Evolutionary conservation across 768 basidiomycete genomes (phyloP).

Genomic region (Auricularia auricula-judae): DNA sequence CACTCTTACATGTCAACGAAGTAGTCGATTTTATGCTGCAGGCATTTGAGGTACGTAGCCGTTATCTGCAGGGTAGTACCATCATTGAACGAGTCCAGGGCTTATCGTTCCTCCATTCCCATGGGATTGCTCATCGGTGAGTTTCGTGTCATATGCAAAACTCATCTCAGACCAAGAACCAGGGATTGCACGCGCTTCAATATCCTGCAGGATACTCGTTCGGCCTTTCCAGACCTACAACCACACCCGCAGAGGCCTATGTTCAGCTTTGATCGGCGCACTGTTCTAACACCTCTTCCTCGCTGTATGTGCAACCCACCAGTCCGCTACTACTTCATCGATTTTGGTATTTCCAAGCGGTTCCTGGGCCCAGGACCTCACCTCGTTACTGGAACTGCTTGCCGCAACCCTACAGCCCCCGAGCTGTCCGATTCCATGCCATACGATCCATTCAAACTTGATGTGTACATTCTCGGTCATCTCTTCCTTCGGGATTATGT

Average conservation of each 20-base stretch:
- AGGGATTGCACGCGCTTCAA: not conserved
- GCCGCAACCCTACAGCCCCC: not conserved
- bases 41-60: not conserved
- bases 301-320: not conserved
- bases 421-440: not conserved
- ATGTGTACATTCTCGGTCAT: not conserved
- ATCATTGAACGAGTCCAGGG: not conserved
- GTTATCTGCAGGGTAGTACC: too few relatives aligned
- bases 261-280: not conserved
- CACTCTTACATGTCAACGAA: not conserved
- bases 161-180: not conserved
- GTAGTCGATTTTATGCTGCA: not conserved
- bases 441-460: not conserved
- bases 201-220: not conserved
- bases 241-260: not conserved
- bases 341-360: not conserved
- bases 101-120: not conserved
- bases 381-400: not conserved
- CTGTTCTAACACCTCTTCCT: not conserved
- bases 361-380: not conserved
- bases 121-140: not conserved
- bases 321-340: not conserved
- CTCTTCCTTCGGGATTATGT: not conserved
- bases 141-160: too few relatives aligned
- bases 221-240: not conserved